Percentiles rank a stretch among this genome's conserved stretches.
Evolutionary conservation across 1,284 basidiomycete species (phyloP).

Genomic region (Entoloma clypeatum): DNA sequence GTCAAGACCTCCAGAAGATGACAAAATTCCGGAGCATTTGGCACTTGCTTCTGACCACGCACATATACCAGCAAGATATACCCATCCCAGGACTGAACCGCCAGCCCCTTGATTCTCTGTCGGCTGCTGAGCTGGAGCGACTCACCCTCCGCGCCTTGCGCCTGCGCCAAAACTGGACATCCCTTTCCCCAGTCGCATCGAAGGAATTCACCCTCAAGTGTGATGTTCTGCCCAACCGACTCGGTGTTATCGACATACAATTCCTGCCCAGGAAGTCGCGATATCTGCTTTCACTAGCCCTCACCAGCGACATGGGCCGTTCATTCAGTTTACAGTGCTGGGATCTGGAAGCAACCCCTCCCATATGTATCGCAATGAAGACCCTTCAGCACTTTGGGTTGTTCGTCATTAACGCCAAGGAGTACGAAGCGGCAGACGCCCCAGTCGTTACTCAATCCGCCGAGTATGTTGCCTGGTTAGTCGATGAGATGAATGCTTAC

Average conservation of each 20-base stretch:
- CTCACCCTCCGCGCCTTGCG: constrained; percentile 35
- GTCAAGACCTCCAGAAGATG: constrained; percentile 36
- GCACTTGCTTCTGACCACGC: constrained; percentile 40
- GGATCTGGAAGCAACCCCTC: constrained; percentile 36
- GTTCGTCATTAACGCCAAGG: constrained; percentile 38
- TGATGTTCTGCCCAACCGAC: constrained; percentile 19
- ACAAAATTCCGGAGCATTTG: constrained; percentile 49
- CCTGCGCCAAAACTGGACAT: constrained; percentile 47
- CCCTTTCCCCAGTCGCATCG: constrained; percentile 33
- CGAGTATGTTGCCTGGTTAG: constrained; percentile 29
- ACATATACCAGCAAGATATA: constrained; percentile 40
- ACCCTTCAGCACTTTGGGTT: constrained; percentile 33
- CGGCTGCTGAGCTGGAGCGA: constrained; percentile 40
- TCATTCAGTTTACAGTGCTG: constrained; percentile 49
- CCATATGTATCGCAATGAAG: constrained; percentile 36
- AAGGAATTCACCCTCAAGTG: constrained; percentile 25
- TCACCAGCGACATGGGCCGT: constrained; percentile 19
- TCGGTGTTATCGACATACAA: constrained; percentile 38
- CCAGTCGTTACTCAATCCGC: constrained; percentile 35
- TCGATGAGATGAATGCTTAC: no score
- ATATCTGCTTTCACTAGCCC: constrained; percentile 44
- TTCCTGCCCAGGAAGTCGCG: constrained; percentile 40
- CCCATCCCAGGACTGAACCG: constrained; percentile 41
- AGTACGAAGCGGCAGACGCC: no score
- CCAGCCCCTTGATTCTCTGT: constrained; percentile 30